Evolutionary conservation across 805 yeast species (phyloP), one percentile per base, ranked within the genome.

Genomic region (Ogataea ramenticola): DNA sequence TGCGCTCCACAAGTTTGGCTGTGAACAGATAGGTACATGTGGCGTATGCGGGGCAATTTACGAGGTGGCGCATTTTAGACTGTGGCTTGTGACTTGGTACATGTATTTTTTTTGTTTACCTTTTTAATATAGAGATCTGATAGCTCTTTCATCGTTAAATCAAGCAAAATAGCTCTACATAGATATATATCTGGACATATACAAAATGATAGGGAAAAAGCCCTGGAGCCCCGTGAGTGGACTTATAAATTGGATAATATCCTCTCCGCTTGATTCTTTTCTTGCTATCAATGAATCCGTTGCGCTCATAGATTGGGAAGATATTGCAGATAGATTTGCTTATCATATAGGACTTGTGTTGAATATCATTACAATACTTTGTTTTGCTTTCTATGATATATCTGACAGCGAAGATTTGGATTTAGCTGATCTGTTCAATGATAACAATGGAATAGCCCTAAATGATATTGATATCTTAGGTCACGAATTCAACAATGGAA

Each of bases 231-330:
- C 8, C 14, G 9, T 22, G 16, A 36, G 21, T 14, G 9, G 12
- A 21, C 29, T 36, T 22, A 14, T 36, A 15, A 26, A 34, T 7
- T 20, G 37, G 37, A 34, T 34, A 11, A 20, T 34, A 19, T 17
- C 26, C 21, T 22, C 39, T 9, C 65, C 65, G 2, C 50, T 50
- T 40, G 64, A 60, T 40, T 41, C 50, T 22, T 48, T 46, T 39
- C 48, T 61, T 6, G 42, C 51, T 15, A 16, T 50, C 29, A 57
- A 57, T 39, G 65, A 61, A 42, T 27, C 17, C 3, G n/a, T 56
- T 15, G 50, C 48, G 29, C 40, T 55, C 17, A 42, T 58, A 2
- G 62, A 61, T 43, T 60, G 64, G 64, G 62, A 60, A 41, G 40
- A 49, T 3, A 39, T 46, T 9, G 46, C 54, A 5, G 40, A 46